phyloP scores from a whole-genome alignment of 441 rosid species.

The Populus hybrid region DNA sequence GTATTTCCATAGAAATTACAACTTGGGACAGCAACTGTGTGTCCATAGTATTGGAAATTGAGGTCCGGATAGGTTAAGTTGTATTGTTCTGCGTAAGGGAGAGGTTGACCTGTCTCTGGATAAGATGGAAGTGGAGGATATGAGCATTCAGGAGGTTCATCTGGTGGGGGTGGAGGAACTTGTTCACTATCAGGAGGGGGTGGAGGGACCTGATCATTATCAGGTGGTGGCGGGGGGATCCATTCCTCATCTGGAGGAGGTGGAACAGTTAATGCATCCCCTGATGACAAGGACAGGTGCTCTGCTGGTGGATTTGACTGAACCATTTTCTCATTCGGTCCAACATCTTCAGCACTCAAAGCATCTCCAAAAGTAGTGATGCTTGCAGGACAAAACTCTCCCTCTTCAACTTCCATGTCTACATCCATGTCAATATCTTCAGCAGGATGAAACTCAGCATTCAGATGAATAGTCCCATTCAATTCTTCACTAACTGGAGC shows the following conservation, averaged over 20 bases:
- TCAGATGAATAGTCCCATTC: slow-evolving; percentile 26
- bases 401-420: slow-evolving; percentile 97
- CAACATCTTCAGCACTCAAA: slow-evolving; percentile 23
- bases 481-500: slow-evolving; percentile 28
- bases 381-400: slow-evolving; percentile 20
- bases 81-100: slow-evolving; percentile 53
- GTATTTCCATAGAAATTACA: slow-evolving; percentile 57
- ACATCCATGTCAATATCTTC: slow-evolving; percentile 96
- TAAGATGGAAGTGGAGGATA: slow-evolving; percentile 42
- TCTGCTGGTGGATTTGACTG: slow-evolving; percentile 38
- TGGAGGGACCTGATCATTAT: slow-evolving; percentile 59
- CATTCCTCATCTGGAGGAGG: slow-evolving; percentile 80
- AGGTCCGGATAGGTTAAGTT: slow-evolving; percentile 51
- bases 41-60: slow-evolving; percentile 54
- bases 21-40: slow-evolving; percentile 33
- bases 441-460: slow-evolving; percentile 30
- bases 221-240: slow-evolving; percentile 92
- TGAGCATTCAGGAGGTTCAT: slow-evolving; percentile 58
- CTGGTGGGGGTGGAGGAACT: slow-evolving; percentile 55
- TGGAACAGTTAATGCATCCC: slow-evolving; percentile 38
- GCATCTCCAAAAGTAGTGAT: slow-evolving; percentile 22
- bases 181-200: slow-evolving; percentile 72
- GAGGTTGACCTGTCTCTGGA: slow-evolving; percentile 46
- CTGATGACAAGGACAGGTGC: slow-evolving; percentile 21
- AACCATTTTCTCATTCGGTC: slow-evolving; percentile 27